Evolutionary conservation across 2,329 filamentous ascomycete genomes (phyloP).

Genomic region (Hortaea werneckii): DNA sequence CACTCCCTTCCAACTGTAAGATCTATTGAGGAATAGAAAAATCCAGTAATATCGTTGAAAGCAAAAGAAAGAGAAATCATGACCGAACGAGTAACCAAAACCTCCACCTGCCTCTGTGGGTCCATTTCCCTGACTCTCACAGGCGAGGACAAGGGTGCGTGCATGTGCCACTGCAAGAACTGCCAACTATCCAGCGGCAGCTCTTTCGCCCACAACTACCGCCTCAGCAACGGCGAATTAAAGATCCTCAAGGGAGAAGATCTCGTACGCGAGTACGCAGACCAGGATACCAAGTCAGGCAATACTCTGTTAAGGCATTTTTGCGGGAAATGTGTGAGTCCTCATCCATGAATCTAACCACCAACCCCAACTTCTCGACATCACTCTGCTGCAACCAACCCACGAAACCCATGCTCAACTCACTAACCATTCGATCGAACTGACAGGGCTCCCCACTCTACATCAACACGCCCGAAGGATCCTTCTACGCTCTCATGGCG

Average conservation of each 20-base stretch:
- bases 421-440: not conserved
- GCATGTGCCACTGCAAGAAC: slow-evolving; percentile 21
- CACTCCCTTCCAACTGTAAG: too few species aligned
- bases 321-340: slow-evolving; percentile 19
- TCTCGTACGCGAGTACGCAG: slow-evolving; percentile 13
- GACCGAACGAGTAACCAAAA: not conserved
- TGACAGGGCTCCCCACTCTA: not conserved
- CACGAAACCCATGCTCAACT: not conserved
- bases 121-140: slow-evolving; percentile 14
- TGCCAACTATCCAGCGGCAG: slow-evolving; percentile 15
- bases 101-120: slow-evolving; percentile 19
- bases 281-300: slow-evolving; percentile 18
- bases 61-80: too few species aligned
- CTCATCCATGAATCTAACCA: not conserved
- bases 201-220: slow-evolving; percentile 22
- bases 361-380: not conserved
- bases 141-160: slow-evolving; percentile 20
- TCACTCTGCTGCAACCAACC: not conserved
- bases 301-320: slow-evolving; percentile 18
- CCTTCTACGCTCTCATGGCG: slow-evolving; percentile 10
- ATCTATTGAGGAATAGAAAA: too few species aligned
- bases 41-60: too few species aligned
- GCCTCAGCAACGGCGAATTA: slow-evolving; percentile 17
- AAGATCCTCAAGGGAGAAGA: slow-evolving; percentile 16
- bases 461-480: slow-evolving; percentile 11